phyloP scores from a whole-genome alignment of 306 rosid species.

The Alnus glutinosa region DNA sequence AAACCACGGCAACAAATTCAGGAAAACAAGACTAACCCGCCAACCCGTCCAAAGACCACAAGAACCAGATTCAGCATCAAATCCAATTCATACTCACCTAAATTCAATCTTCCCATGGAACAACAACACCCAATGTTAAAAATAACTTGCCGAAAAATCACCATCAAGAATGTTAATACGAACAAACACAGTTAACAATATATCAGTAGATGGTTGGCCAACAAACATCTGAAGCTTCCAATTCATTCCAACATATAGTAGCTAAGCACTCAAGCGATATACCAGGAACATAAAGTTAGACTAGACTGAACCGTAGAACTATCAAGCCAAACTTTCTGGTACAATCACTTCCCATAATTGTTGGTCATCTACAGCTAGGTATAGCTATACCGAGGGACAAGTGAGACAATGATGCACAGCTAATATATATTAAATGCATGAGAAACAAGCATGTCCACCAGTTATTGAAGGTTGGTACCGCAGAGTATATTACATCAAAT shows the following conservation, averaged over 20 bases:
- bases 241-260: constrained; percentile 29
- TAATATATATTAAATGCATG: constrained; percentile 15
- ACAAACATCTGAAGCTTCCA: constrained; percentile 46
- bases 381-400: constrained; percentile 3
- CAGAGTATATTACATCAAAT: constrained; percentile 25
- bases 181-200: too few species aligned
- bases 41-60: too few species aligned
- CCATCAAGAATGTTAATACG: too few species aligned
- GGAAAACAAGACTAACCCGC: too few species aligned
- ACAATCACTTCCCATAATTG: not conserved
- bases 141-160: too few species aligned
- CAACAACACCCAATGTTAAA: too few species aligned
- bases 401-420: constrained; percentile 31
- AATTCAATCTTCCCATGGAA: too few species aligned
- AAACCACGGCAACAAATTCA: too few species aligned
- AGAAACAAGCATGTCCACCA: constrained; percentile 21
- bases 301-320: not conserved
- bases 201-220: constrained; percentile 41
- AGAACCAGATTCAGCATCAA: too few species aligned
- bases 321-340: not conserved
- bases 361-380: constrained; percentile 22
- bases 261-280: constrained; percentile 21
- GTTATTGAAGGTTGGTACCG: constrained; percentile 1
- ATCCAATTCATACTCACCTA: too few species aligned
- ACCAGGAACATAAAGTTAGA: not conserved